A percentile compares a stretch with the other conserved stretches of the same genome.
These are phyloP conservation scores for Sorghum bicolor DNA, from an alignment of 176 grass and related monocot species.

Conservation along the genomic window Sorghum_bicolor_NCBIv3 NC_012870.2:9846501-9847000, in stretches of 20 bases:
- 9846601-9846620: slow-evolving; percentile 88
- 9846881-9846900: neutral
- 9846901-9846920: neutral
- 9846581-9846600: slow-evolving; percentile 88
- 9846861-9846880: neutral
- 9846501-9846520: neutral
- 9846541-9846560: slow-evolving; percentile 95
- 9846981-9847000: neutral
- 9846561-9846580: slow-evolving; percentile 89
- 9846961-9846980: neutral
- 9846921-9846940: neutral
- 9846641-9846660: slow-evolving; percentile 83
- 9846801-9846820: neutral
- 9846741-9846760: neutral
- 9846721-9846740: neutral
- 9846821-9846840: neutral
- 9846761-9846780: neutral
- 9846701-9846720: neutral
- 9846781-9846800: neutral
- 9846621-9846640: slow-evolving; percentile 70
- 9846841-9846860: neutral
- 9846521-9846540: slow-evolving; percentile 22
- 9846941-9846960: neutral
- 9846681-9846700: slow-evolving; percentile 13
- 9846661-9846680: slow-evolving; percentile 73